Base-by-base conservation (phyloP, 2,329 filamentous ascomycete species). In the Fusarium clavum region DNA sequence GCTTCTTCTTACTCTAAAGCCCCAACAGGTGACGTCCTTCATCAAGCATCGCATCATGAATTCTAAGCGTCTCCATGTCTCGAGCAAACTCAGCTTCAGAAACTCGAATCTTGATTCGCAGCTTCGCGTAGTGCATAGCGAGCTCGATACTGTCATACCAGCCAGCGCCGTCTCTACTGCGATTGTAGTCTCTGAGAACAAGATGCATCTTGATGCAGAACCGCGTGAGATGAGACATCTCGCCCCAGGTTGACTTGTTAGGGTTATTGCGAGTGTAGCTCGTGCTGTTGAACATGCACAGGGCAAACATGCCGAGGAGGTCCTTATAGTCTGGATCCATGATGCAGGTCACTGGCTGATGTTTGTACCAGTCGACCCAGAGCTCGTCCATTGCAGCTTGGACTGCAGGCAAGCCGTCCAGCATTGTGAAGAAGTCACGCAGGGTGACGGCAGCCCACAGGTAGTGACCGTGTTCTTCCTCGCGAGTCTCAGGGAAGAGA, bases 341-440 rank as follows among this genome's bases (percentile, higher is more conserved):
- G 5, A 9, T 13, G 40, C 52, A 54, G n/a, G 7, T 12, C 7
- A 7, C n/a, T 11, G 22, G 20, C 8, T 55, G 53, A 3, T 38
- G 20, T 1, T 40, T 49, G 20, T 64, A 54, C 48, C 51, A 68
- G 16, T 62, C 67, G 14, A 43, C 16, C 57, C 49, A 65, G 22
- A 68, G 56, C 18, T 70, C 64, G 2, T 41, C 14, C 8, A 61
- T 55, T 8, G 64, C 60, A 11, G 24, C 29, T 6, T 27, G 10
- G 44, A 56, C 24, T 0, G 43, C 22, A 0, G 52, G 44, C 4
- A n/a, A 8, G n/a, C 13, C 5, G 14, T 18, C 27, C 13, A 44
- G 38, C 9, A 2, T 6, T 29, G 13, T 13, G 18, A 8, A 30
- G 8, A 25, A 11, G 8, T n/a, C 18, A 0, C 34, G 13, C 8